Conservation (phyloP, 2,329 filamentous ascomycete species). For the Hymenoscyphus infarciens region DNA sequence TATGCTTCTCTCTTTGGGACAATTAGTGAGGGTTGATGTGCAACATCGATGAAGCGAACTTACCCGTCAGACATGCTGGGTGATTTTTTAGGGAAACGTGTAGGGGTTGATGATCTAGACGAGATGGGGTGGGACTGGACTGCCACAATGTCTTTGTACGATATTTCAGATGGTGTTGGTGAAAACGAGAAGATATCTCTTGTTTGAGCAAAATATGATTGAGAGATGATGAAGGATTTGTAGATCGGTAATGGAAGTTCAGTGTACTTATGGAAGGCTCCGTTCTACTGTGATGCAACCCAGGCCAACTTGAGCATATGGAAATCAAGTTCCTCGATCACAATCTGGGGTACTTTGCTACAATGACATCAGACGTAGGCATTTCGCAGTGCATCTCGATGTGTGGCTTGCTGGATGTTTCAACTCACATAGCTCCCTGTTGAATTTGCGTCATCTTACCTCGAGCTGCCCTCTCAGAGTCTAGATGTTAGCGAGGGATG, state of each 20-base stretch:
- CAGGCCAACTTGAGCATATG: background rate
- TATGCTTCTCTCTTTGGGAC: constrained; percentile 25
- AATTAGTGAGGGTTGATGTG: constrained; percentile 9
- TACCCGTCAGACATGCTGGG: constrained; percentile 31
- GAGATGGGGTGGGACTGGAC: constrained; percentile 8
- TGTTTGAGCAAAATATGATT: constrained; percentile 13
- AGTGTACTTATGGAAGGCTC: constrained; percentile 8
- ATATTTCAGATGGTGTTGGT: constrained; percentile 5
- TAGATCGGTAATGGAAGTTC: background rate
- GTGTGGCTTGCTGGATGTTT: constrained; percentile 6
- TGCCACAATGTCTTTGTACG: constrained; percentile 10
- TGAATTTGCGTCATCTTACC: constrained; percentile 13
- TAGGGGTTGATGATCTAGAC: constrained; percentile 11
- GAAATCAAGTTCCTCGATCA: constrained; percentile 6
- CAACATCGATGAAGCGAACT: background rate
- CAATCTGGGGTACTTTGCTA: constrained; percentile 10
- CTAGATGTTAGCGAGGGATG: background rate
- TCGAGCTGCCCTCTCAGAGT: background rate
- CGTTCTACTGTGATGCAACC: constrained; percentile 3
- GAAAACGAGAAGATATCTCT: constrained; percentile 11
- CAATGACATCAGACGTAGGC: constrained; percentile 13
- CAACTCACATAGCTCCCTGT: constrained; percentile 3
- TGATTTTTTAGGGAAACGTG: background rate
- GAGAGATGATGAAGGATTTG: constrained; percentile 6
- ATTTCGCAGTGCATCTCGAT: background rate